Evolutionary conservation across 768 basidiomycete species (phyloP).

Genomic region (Crassisporium funariophilum): DNA sequence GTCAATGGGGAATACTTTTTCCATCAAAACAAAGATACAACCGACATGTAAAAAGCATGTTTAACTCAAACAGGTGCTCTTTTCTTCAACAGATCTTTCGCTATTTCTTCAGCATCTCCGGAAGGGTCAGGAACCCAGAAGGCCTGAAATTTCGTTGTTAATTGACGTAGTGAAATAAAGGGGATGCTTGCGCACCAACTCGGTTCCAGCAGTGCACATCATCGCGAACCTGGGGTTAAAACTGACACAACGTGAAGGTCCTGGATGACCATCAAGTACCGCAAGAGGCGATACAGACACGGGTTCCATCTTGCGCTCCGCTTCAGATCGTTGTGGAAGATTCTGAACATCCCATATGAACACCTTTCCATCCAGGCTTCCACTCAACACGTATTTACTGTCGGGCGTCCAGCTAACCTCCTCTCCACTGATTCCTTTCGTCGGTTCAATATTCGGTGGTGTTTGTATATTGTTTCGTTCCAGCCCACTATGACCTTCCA

Average conservation of each 20-base stretch:
- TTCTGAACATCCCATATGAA: slow-evolving; percentile 83
- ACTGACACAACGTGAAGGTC: slow-evolving; percentile 80
- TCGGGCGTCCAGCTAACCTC: slow-evolving; percentile 96
- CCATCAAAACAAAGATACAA: slow-evolving; percentile 2
- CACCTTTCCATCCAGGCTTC: slow-evolving; percentile 85
- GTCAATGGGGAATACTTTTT: slow-evolving; percentile 8
- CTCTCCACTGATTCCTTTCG: slow-evolving; percentile 85
- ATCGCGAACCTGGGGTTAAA: slow-evolving; percentile 91
- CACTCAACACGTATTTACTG: slow-evolving; percentile 86
- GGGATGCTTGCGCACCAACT: slow-evolving; percentile 50
- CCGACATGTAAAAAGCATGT: slow-evolving; percentile 1
- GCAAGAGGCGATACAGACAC: slow-evolving; percentile 42
- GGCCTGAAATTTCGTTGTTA: slow-evolving; percentile 30
- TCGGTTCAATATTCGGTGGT: slow-evolving; percentile 61
- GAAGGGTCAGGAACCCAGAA: slow-evolving; percentile 58
- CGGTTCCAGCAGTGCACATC: slow-evolving; percentile 83
- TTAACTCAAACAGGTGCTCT: slow-evolving; percentile 28
- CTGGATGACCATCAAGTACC: slow-evolving; percentile 76
- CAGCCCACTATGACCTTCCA: slow-evolving; percentile 83
- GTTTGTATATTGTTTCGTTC: slow-evolving; percentile 63
- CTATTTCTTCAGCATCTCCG: slow-evolving; percentile 70
- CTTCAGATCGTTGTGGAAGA: slow-evolving; percentile 51
- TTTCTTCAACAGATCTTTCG: slow-evolving; percentile 68
- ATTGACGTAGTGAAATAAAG: slow-evolving; percentile 1
- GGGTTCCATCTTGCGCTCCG: slow-evolving; percentile 58